phyloP scores from a whole-genome alignment of 805 yeast genomes.

The Candida pseudoglaebosa region DNA sequence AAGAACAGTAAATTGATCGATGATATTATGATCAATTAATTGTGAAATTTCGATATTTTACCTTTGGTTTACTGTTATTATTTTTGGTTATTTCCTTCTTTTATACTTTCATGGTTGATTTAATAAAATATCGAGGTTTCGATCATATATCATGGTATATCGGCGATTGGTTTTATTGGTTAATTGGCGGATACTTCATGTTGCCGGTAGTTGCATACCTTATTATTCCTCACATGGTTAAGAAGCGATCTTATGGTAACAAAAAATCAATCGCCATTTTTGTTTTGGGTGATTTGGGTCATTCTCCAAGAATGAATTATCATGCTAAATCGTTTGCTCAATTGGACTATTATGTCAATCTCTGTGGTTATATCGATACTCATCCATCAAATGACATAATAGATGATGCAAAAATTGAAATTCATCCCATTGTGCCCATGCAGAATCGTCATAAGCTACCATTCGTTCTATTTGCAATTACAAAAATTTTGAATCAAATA shows the following conservation, averaged over 20 bases:
- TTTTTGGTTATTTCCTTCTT: too few species aligned
- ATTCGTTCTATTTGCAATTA: constrained; percentile 51
- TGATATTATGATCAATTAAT: background rate
- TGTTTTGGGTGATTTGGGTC: constrained; percentile 91
- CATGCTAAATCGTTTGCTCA: constrained; percentile 79
- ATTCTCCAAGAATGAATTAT: constrained; percentile 91
- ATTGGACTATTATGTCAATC: constrained; percentile 67
- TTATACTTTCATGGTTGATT: constrained; percentile 8
- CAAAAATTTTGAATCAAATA: constrained; percentile 60
- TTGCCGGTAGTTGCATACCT: constrained; percentile 43
- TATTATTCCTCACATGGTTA: constrained; percentile 33
- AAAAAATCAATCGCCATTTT: constrained; percentile 62
- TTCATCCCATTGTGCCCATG: constrained; percentile 44
- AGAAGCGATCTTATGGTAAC: constrained; percentile 19
- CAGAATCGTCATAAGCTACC: constrained; percentile 43
- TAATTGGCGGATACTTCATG: constrained; percentile 43
- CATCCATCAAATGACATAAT: constrained; percentile 47
- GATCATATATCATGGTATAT: constrained; percentile 18
- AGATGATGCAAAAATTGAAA: constrained; percentile 48
- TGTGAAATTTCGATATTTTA: background rate
- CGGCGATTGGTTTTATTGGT: constrained; percentile 41
- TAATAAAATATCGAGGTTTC: constrained; percentile 16
- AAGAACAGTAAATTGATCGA: too few species aligned
- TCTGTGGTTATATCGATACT: constrained; percentile 78
- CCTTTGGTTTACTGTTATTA: background rate